phyloP scores from a whole-genome alignment of 768 basidiomycete species.

The Lactifluus volemus region DNA sequence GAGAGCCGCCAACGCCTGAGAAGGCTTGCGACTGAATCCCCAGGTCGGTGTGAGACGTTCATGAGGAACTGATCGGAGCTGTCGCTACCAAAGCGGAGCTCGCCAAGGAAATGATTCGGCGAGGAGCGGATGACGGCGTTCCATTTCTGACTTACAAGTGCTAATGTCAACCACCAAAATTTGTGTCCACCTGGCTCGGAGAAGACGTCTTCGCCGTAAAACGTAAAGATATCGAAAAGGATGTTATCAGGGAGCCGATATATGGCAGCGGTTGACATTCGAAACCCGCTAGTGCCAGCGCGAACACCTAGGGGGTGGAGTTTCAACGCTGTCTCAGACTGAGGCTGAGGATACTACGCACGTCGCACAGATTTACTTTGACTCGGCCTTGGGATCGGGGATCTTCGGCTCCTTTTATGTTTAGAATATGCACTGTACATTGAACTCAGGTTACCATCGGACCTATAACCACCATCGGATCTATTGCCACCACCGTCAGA shows the following conservation, averaged over 20 bases:
- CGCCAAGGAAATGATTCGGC: not conserved
- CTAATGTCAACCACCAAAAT: not conserved
- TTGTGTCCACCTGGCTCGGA: not conserved
- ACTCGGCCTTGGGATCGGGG: too few species aligned
- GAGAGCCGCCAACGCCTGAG: not conserved
- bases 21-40: not conserved
- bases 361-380: too few species aligned
- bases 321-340: not conserved
- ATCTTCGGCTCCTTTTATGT: not conserved
- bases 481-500: not conserved
- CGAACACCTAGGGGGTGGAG: not conserved
- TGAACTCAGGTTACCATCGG: not conserved
- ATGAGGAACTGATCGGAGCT: not conserved
- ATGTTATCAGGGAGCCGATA: not conserved
- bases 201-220: not conserved
- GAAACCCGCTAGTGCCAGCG: not conserved
- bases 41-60: not conserved
- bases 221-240: not conserved
- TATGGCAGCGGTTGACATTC: too few species aligned
- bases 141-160: constrained; percentile 1
- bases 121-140: not conserved
- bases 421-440: not conserved
- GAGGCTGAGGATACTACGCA: not conserved
- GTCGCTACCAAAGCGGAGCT: not conserved
- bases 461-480: too few species aligned